Percentiles rank a stretch among this genome's conserved stretches.
phyloP scores from a whole-genome alignment of 176 grass and related monocot genomes.

The Bromus sterilis region DNA sequence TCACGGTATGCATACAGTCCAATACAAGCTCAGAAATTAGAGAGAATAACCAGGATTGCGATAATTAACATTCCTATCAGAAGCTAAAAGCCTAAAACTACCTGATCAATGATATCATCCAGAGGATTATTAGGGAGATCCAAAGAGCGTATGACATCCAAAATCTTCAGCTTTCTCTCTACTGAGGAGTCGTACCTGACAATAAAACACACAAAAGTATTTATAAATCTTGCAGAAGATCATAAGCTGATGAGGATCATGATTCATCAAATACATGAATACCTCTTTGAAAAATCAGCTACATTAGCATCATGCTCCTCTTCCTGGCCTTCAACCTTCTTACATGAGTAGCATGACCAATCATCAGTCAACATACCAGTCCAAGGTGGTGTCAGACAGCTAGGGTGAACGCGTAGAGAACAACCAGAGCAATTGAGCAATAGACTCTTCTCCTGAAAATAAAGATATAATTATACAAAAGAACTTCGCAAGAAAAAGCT shows the following conservation, averaged over 20 bases:
- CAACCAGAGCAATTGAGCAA: slow-evolving; percentile 96
- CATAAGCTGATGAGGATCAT: slow-evolving; percentile 9
- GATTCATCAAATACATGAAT: slow-evolving; percentile 11
- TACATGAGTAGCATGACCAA: slow-evolving; percentile 92
- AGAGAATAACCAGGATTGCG: neutral
- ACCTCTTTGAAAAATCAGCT: slow-evolving; percentile 88
- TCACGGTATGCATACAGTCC: neutral
- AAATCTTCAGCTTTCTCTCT: slow-evolving; percentile 72
- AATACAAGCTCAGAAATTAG: slow-evolving; percentile 14
- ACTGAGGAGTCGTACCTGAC: slow-evolving; percentile 64
- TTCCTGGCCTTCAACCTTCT: slow-evolving; percentile 63
- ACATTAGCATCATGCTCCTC: slow-evolving; percentile 67
- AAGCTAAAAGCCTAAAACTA: slow-evolving; percentile 28
- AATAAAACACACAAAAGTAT: slow-evolving; percentile 26
- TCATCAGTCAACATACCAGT: slow-evolving; percentile 73
- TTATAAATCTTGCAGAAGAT: slow-evolving; percentile 13
- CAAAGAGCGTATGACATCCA: slow-evolving; percentile 81
- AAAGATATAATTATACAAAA: slow-evolving; percentile 1
- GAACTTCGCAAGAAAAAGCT: neutral
- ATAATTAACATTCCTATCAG: neutral
- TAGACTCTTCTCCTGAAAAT: slow-evolving; percentile 71
- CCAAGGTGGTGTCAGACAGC: slow-evolving; percentile 90
- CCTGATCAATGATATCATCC: slow-evolving; percentile 99
- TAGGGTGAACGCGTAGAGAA: slow-evolving; percentile 75
- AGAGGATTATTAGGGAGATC: slow-evolving; percentile 98